Conservation (phyloP, 176 grass and related monocot genomes). For the Carex kokanica region DNA sequence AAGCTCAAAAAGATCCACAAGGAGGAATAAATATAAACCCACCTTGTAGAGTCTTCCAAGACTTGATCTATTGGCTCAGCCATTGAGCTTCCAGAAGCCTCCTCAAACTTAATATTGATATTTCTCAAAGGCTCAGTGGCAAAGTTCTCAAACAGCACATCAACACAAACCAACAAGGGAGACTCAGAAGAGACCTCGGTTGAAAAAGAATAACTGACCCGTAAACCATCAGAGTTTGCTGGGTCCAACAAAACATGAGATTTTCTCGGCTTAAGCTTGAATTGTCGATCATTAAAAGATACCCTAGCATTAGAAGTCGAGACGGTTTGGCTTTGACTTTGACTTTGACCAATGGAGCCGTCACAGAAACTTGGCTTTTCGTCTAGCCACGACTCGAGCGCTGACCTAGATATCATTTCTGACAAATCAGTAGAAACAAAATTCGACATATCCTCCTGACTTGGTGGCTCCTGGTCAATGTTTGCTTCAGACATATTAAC, state of each 20-base stretch:
- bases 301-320: constrained; percentile 55
- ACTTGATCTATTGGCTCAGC: constrained; percentile 30
- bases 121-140: constrained; percentile 42
- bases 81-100: constrained; percentile 38
- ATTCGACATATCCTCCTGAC: constrained; percentile 48
- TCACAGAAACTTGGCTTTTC: constrained; percentile 44
- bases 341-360: constrained; percentile 31
- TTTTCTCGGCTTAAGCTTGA: constrained; percentile 63
- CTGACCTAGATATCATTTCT: constrained; percentile 78
- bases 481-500: constrained; percentile 52
- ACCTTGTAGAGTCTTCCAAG: constrained; percentile 63
- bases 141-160: constrained; percentile 78
- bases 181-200: constrained; percentile 56
- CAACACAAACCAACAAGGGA: constrained; percentile 50
- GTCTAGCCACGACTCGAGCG: constrained; percentile 85
- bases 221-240: constrained; percentile 52
- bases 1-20: background rate
- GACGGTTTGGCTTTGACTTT: constrained; percentile 27
- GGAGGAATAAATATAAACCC: background rate
- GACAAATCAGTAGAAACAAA: constrained; percentile 78
- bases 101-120: constrained; percentile 69
- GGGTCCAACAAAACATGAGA: constrained; percentile 62
- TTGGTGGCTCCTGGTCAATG: constrained; percentile 43
- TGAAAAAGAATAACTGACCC: constrained; percentile 81
- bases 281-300: constrained; percentile 65